A percentile compares a stretch with the other conserved stretches of the same genome.
Conservation (phyloP, 2,329 filamentous ascomycete genomes). For the Orbilia blumenaviensis region DNA sequence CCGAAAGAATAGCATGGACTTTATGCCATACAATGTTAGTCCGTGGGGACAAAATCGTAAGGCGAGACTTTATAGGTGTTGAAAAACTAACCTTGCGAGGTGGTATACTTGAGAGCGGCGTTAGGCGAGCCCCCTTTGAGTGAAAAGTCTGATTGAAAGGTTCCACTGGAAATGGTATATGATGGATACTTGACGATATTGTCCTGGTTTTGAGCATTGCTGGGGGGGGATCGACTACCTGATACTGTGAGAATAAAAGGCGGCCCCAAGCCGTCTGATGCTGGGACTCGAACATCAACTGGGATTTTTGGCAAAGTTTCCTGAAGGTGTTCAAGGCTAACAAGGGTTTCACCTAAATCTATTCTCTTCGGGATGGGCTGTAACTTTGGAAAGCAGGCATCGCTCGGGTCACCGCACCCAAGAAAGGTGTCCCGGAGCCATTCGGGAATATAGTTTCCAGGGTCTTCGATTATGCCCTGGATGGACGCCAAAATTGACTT, state of each 20-base stretch:
- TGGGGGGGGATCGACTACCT: background rate
- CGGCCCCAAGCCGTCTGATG: conserved; percentile 59
- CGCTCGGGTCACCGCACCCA: conserved; percentile 92
- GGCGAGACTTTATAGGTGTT: conserved; percentile 63
- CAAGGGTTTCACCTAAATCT: conserved; percentile 92
- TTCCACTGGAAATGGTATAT: conserved; percentile 21
- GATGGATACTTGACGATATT: background rate
- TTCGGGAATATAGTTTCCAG: conserved; percentile 82
- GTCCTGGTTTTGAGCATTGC: background rate
- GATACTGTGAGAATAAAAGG: conserved; percentile 68
- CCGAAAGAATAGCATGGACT: conserved; percentile 89
- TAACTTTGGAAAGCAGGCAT: conserved; percentile 84
- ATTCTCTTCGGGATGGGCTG: conserved; percentile 79
- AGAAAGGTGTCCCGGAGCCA: conserved; percentile 98
- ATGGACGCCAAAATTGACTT: conserved; percentile 92
- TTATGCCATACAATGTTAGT: background rate
- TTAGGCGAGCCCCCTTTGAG: background rate
- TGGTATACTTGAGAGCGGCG: conserved; percentile 18
- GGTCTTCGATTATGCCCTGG: conserved; percentile 77
- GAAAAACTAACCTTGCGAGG: conserved; percentile 17
- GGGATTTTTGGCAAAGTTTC: conserved; percentile 86
- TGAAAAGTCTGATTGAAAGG: background rate
- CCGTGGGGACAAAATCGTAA: conserved; percentile 67
- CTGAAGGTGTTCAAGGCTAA: conserved; percentile 93
- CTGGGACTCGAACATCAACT: conserved; percentile 20